phyloP scores from a whole-genome alignment of 2,329 filamentous ascomycete species.

The Neonectria magnoliae region DNA sequence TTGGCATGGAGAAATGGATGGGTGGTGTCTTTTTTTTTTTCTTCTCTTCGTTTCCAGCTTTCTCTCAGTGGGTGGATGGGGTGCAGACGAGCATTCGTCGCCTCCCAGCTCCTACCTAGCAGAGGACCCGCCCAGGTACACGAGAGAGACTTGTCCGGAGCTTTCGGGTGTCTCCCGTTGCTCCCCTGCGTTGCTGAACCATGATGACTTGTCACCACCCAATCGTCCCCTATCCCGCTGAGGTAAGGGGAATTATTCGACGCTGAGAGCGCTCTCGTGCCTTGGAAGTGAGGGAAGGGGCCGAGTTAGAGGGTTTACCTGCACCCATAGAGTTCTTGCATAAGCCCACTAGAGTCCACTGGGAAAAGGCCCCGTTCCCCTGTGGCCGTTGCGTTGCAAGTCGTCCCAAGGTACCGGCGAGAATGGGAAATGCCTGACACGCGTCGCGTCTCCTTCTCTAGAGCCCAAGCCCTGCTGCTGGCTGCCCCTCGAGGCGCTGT shows the following conservation, averaged over 20 bases:
- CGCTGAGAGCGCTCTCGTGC: not conserved
- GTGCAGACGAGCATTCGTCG: conserved; percentile 12
- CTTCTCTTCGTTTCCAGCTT: conserved; percentile 3
- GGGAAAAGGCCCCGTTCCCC: not conserved
- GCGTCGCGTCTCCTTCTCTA: conserved; percentile 8
- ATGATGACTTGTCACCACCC: not conserved
- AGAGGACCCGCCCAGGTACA: conserved; percentile 11
- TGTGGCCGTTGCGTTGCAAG: not conserved
- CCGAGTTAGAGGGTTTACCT: no score
- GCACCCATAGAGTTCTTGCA: not conserved
- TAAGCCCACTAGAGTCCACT: conserved; percentile 1
- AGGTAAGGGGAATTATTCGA: not conserved
- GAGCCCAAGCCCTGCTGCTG: not conserved
- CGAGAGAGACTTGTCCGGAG: conserved; percentile 7
- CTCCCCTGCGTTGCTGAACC: conserved; percentile 15
- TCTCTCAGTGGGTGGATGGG: conserved; percentile 17
- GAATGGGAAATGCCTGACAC: conserved; percentile 20
- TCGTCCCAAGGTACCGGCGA: conserved; percentile 11
- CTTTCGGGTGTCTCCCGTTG: conserved; percentile 16
- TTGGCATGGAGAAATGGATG: conserved; percentile 1
- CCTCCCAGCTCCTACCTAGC: not conserved
- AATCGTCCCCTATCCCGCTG: not conserved
- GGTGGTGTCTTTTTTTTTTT: not conserved
- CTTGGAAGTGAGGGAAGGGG: no score
- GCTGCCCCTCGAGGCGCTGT: conserved; percentile 17